phyloP scores from a whole-genome alignment of 2,329 filamentous ascomycete species.

The Leptographium lundbergii region DNA sequence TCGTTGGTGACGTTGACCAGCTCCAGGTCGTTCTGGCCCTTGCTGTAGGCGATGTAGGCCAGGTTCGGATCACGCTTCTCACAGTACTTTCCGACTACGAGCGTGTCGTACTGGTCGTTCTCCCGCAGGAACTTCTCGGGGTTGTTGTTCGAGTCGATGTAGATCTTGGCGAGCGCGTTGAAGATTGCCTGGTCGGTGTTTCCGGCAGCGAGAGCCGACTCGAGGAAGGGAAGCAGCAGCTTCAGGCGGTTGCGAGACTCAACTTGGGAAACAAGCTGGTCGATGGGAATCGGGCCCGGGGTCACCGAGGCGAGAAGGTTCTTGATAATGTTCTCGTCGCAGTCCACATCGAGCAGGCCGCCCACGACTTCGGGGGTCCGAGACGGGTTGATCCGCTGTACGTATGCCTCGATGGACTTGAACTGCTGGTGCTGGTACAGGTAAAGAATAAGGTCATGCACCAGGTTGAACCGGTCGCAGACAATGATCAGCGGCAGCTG shows the following conservation, averaged over 20 bases:
- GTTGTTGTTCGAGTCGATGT: conserved; percentile 97
- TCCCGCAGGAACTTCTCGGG: conserved; percentile 95
- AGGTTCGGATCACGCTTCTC: conserved; percentile 97
- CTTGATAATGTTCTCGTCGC: conserved; percentile 94
- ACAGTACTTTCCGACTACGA: conserved; percentile 92
- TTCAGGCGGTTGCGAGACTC: conserved; percentile 92
- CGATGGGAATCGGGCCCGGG: conserved; percentile 75
- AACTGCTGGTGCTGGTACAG: conserved; percentile 99
- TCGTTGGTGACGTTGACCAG: conserved; percentile 97
- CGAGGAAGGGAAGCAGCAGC: conserved; percentile 88
- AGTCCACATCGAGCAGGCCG: conserved; percentile 89
- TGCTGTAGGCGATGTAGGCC: conserved; percentile 87
- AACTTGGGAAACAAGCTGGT: conserved; percentile 89
- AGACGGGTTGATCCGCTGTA: conserved; percentile 88
- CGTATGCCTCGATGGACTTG: conserved; percentile 96
- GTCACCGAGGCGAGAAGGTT: conserved; percentile 76
- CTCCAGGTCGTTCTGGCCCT: conserved; percentile 95
- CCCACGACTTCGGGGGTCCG: conserved; percentile 88
- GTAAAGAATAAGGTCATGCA: conserved; percentile 91
- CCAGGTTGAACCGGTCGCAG: conserved; percentile 98
- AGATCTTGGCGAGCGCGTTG: conserved; percentile 97
- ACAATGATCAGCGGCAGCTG: conserved; percentile 96
- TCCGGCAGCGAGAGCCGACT: conserved; percentile 75
- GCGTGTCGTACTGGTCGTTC: conserved; percentile 90
- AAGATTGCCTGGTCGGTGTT: conserved; percentile 95